A percentile compares a stretch with the other conserved stretches of the same genome.
Evolutionary conservation across 805 yeast species (phyloP).

Genomic region (Schwanniomyces yamadae): DNA sequence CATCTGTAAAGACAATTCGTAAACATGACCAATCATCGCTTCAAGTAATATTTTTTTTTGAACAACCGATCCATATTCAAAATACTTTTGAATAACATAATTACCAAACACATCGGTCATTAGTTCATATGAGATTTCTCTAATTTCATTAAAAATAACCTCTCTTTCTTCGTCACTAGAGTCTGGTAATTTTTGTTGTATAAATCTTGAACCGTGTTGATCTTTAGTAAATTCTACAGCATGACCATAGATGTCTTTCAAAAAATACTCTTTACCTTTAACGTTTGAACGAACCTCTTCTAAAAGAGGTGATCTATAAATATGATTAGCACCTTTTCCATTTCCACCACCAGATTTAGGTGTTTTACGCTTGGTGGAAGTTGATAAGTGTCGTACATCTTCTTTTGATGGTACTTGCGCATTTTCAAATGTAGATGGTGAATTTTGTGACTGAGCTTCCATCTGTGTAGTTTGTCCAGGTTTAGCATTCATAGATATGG

Average conservation of each 20-base stretch:
- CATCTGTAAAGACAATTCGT: conserved; percentile 84
- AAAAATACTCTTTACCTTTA: conserved; percentile 55
- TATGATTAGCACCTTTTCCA: conserved; percentile 41
- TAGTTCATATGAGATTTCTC: conserved; percentile 69
- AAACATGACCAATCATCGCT: conserved; percentile 71
- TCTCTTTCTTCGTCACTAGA: conserved; percentile 72
- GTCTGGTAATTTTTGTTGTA: conserved; percentile 78
- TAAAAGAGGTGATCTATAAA: conserved; percentile 72
- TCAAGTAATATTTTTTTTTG: conserved; percentile 71
- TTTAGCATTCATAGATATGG: conserved; percentile 4
- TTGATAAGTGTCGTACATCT: conserved; percentile 3
- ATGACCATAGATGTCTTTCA: conserved; percentile 79
- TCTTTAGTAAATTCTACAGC: conserved; percentile 91
- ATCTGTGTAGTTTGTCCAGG: conserved; percentile 2
- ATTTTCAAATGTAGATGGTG: conserved; percentile 12
- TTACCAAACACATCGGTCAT: conserved; percentile 98
- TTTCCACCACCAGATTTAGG: conserved; percentile 13
- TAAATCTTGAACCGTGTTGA: conserved; percentile 96
- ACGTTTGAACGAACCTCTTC: conserved; percentile 78
- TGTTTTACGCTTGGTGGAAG: conserved; percentile 10
- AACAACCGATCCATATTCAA: conserved; percentile 73
- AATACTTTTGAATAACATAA: conserved; percentile 91
- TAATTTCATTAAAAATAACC: conserved; percentile 77
- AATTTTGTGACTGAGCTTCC: neutral
- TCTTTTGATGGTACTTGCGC: conserved; percentile 15